phyloP scores from a whole-genome alignment of 306 rosid genomes.

The Quercus wislizeni region DNA sequence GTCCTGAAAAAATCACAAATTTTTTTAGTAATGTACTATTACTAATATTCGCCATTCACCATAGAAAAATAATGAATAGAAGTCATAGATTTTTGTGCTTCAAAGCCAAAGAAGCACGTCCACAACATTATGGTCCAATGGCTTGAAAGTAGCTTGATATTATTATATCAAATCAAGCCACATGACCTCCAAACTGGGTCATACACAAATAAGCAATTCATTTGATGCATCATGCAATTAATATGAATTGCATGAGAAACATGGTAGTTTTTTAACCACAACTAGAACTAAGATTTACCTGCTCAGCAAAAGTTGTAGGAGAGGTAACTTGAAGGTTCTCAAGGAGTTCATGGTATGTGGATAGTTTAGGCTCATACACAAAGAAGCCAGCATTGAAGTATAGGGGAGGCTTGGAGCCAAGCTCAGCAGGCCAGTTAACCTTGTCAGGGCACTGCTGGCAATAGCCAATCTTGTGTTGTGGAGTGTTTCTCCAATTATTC shows the following conservation, averaged over 20 bases:
- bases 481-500: conserved; percentile 56
- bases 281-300: conserved; percentile 30
- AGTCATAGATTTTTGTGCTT: too few species aligned
- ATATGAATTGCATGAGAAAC: background rate
- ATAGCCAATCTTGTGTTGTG: conserved; percentile 58
- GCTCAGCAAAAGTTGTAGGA: conserved; percentile 81
- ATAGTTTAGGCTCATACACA: conserved; percentile 53
- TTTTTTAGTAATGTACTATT: too few species aligned
- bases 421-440: conserved; percentile 52
- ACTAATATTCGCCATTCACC: too few species aligned
- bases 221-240: background rate
- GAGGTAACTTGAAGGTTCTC: conserved; percentile 27
- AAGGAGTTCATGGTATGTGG: conserved; percentile 52
- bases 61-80: too few species aligned
- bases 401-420: conserved; percentile 67
- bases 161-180: too few species aligned
- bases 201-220: too few species aligned
- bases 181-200: too few species aligned
- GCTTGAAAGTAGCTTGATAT: too few species aligned
- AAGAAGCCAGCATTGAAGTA: conserved; percentile 91
- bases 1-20: conserved; percentile 33
- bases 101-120: too few species aligned
- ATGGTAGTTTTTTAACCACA: too few species aligned
- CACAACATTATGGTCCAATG: too few species aligned
- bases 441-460: conserved; percentile 76